Conservation (phyloP, 2,329 filamentous ascomycete genomes). For the Shiraia sp. region DNA sequence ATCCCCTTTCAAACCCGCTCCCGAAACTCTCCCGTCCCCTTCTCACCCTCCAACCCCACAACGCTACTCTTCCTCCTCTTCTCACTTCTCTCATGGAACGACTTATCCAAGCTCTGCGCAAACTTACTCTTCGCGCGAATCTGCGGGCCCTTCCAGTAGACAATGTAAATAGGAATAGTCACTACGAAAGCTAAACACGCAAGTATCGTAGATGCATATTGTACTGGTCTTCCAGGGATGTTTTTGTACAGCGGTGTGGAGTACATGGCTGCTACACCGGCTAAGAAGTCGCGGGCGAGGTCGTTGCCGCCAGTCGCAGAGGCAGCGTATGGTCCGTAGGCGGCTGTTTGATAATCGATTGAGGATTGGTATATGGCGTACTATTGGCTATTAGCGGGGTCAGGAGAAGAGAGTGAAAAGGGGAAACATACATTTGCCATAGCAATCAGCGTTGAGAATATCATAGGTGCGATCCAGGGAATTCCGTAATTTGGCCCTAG, state of each 20-base stretch:
- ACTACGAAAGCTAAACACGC: slow-evolving; percentile 55
- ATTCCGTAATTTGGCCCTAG: slow-evolving; percentile 60
- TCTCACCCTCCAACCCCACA: slow-evolving; percentile 11
- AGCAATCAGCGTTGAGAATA: slow-evolving; percentile 68
- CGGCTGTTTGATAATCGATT: slow-evolving; percentile 76
- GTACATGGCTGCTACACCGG: slow-evolving; percentile 71
- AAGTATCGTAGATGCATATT: slow-evolving; percentile 59
- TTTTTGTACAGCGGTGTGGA: slow-evolving; percentile 57
- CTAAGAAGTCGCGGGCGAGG: slow-evolving; percentile 73
- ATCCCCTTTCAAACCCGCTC: no score
- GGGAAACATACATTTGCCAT: slow-evolving; percentile 61
- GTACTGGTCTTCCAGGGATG: slow-evolving; percentile 48
- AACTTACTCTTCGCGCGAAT: slow-evolving; percentile 58
- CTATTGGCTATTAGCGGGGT: slow-evolving; percentile 5
- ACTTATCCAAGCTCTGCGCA: slow-evolving; percentile 50
- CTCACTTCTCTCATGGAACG: slow-evolving; percentile 30
- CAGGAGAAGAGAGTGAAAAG: slow-evolving; percentile 27
- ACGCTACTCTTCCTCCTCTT: slow-evolving; percentile 33
- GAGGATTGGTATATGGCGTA: slow-evolving; percentile 76
- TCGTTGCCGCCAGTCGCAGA: slow-evolving; percentile 78
- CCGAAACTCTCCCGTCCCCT: slow-evolving; percentile 6
- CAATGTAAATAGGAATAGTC: slow-evolving; percentile 57
- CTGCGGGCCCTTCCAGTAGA: slow-evolving; percentile 60
- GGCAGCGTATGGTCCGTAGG: slow-evolving; percentile 72
- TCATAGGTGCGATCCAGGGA: slow-evolving; percentile 70